These are phyloP conservation scores for Rugonectria rugulosa DNA, from an alignment of 2,329 filamentous ascomycete species.

Conservation along the genomic window DNA sequence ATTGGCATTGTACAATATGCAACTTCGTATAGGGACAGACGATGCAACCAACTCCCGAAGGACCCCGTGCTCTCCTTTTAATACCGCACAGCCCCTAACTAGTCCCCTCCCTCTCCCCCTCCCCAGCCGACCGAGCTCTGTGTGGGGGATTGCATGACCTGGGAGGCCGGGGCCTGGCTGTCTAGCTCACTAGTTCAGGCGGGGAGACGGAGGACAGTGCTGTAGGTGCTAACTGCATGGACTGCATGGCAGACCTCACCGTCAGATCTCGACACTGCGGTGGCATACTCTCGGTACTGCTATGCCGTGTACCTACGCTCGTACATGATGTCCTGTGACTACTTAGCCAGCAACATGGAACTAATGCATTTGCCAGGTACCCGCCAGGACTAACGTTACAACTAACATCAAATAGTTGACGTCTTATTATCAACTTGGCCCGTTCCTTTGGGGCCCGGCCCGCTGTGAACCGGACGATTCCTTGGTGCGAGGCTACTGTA, in stretches of 20 bases:
- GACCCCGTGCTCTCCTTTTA: neutral
- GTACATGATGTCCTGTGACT: neutral
- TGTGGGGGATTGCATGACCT: slow-evolving; percentile 3
- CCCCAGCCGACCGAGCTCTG: neutral
- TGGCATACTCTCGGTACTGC: no score
- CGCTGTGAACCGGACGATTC: no score
- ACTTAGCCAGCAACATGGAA: neutral
- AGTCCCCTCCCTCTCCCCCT: neutral
- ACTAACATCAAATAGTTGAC: no score
- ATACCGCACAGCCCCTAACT: neutral
- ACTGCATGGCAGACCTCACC: no score
- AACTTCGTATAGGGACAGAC: neutral
- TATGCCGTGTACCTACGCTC: neutral
- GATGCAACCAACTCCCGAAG: neutral
- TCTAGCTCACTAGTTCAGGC: neutral
- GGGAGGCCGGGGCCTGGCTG: neutral
- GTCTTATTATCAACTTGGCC: no score
- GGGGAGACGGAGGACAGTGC: neutral
- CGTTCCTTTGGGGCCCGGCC: no score
- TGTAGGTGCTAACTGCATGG: no score
- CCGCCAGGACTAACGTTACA: no score
- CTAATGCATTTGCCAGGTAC: no score
- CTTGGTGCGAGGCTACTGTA: neutral
- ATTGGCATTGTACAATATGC: neutral
- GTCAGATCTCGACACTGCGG: neutral